Evolutionary conservation across 140 eudicot genomes (phyloP), one percentile per base, ranked within the genome.

Genomic region (Anethum foeniculum): DNA sequence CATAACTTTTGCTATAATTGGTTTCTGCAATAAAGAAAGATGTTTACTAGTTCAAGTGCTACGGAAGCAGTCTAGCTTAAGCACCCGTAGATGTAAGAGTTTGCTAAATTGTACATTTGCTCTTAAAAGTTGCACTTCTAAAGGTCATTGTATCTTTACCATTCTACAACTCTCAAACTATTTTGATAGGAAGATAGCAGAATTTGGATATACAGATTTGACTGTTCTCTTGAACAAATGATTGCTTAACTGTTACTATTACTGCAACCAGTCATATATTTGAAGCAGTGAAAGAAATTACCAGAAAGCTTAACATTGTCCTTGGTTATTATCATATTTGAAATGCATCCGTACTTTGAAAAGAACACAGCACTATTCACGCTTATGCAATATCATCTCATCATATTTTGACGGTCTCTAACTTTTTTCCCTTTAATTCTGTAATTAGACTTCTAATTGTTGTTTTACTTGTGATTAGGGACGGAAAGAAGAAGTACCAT

Each of bases 401-500:
- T 28, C 60, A 75, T 46, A 75, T n/a, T 75, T 75, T 74, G 78
- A 23, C 27, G 39, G 78, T 7, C 77, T 23, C 23, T 11, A 0
- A 3, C 4, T 4, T 46, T n/a, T 75, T 46, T n/a, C 14, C 14
- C 30, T 1, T 3, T 0, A 12, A 7, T 27, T 1, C 60, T 44
- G 28, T 41, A 47, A 75, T 75, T 48, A 49, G 41, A 48, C 44
- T 15, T 34, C 25, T 6, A 25, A 80, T 73, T 80, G 76, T 82
- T 74, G 51, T 56, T 51, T 80, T 72, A 62, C 56, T 82, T 79
- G 79, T 81, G 44, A 62, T 67, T 86, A 94, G 98, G 98, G 98
- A 77, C 81, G 74, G 80, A 94, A 88, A 82, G 94, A 90, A 36
- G 81, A 85, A 23, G 71, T 81, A 62, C 92, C 97, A 6, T 94